Evolutionary conservation across 2,329 filamentous ascomycete species (phyloP).

Genomic region (Chrysosphaeria jannelii): DNA sequence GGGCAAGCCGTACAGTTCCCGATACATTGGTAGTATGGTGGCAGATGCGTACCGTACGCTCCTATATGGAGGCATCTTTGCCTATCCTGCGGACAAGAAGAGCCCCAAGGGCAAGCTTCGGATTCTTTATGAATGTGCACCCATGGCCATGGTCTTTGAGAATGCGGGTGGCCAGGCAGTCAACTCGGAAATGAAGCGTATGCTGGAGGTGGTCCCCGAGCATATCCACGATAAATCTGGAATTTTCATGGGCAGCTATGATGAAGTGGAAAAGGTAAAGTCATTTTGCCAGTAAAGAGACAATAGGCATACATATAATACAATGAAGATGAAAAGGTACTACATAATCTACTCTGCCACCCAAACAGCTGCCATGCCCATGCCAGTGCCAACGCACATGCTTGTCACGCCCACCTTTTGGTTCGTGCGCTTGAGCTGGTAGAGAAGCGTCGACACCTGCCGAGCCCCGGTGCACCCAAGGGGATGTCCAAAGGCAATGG

Average conservation of each 20-base stretch:
- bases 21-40: conserved; percentile 96
- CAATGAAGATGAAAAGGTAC: too few relatives aligned
- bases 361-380: conserved; percentile 96
- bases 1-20: conserved; percentile 73
- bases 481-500: conserved; percentile 87
- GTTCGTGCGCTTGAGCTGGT: conserved; percentile 59
- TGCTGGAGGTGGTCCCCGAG: conserved; percentile 70
- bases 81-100: conserved; percentile 94
- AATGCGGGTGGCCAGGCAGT: conserved; percentile 86
- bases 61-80: conserved; percentile 88
- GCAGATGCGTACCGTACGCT: conserved; percentile 91
- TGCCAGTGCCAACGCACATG: conserved; percentile 91
- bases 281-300: conserved; percentile 30
- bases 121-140: conserved; percentile 93
- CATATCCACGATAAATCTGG: conserved; percentile 86
- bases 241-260: conserved; percentile 84
- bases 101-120: conserved; percentile 92
- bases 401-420: conserved; percentile 73
- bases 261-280: conserved; percentile 92
- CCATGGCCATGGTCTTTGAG: conserved; percentile 97
- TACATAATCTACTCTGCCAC: conserved; percentile 73
- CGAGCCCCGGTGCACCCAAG: conserved; percentile 81
- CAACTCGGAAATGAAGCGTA: conserved; percentile 68
- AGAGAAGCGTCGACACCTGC: conserved; percentile 76
- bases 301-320: background rate